phyloP scores from a whole-genome alignment of 768 basidiomycete species.

The Mycena olivaceomarginata region DNA sequence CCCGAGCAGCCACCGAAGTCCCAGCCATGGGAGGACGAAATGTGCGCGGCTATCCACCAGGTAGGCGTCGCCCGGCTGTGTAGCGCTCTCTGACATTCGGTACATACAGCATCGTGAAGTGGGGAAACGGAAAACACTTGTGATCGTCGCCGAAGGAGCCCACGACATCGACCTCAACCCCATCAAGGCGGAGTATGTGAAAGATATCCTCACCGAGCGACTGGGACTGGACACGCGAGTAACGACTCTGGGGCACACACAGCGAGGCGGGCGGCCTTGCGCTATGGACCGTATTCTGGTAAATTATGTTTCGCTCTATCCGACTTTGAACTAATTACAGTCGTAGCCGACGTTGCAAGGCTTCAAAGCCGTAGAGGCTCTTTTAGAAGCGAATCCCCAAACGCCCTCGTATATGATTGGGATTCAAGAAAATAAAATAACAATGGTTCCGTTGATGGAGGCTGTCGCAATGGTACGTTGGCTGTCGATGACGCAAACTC shows the following conservation, averaged over 20 bases:
- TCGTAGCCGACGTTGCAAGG: constrained; percentile 96
- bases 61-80: constrained; percentile 64
- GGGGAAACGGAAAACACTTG: constrained; percentile 98
- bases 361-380: constrained; percentile 92
- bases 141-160: constrained; percentile 98
- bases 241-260: constrained; percentile 97
- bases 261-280: constrained; percentile 95
- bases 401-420: constrained; percentile 99
- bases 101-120: constrained; percentile 85
- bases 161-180: constrained; percentile 91
- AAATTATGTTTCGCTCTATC: constrained; percentile 46
- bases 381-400: constrained; percentile 89
- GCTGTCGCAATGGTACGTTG: constrained; percentile 88
- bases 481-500: background rate
- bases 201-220: constrained; percentile 89
- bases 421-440: constrained; percentile 96
- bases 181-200: constrained; percentile 95
- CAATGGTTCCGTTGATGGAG: constrained; percentile 91
- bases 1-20: constrained; percentile 91
- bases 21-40: constrained; percentile 92
- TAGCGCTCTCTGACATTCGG: background rate
- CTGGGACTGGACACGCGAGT: constrained; percentile 97
- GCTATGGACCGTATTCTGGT: constrained; percentile 96
- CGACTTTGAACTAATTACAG: constrained; percentile 1
- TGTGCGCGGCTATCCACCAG: constrained; percentile 90